A percentile compares a stretch with the other conserved stretches of the same genome.
Conservation (phyloP, 2,329 filamentous ascomycete genomes). For the Cercospora janseana region DNA sequence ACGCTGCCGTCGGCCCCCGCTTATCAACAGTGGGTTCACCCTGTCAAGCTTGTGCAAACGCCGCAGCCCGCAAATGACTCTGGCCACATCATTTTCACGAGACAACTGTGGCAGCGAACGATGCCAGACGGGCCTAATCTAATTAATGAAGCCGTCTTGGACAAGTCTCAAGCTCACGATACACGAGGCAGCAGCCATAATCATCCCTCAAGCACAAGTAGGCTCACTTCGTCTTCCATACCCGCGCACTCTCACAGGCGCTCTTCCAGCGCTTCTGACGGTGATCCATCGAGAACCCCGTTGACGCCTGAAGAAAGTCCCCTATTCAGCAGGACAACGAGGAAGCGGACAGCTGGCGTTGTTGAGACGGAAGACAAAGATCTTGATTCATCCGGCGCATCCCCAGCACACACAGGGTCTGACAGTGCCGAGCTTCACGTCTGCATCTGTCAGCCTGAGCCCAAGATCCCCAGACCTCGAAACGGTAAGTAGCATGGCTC, state of each 20-base stretch:
- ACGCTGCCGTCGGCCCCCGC: slow-evolving; percentile 22
- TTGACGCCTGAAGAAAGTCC: slow-evolving; percentile 40
- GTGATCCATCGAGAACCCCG: slow-evolving; percentile 33
- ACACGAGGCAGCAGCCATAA: slow-evolving; percentile 26
- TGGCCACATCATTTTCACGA: slow-evolving; percentile 38
- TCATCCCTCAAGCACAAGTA: slow-evolving; percentile 25
- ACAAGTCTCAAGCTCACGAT: slow-evolving; percentile 36
- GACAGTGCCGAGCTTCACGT: slow-evolving; percentile 52
- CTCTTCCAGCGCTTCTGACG: slow-evolving; percentile 32
- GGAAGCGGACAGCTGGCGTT: slow-evolving; percentile 36
- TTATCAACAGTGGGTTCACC: slow-evolving; percentile 20
- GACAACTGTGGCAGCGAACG: slow-evolving; percentile 41
- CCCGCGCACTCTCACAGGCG: slow-evolving; percentile 34
- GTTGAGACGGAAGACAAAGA: slow-evolving; percentile 36
- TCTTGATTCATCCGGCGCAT: slow-evolving; percentile 26
- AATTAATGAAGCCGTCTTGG: slow-evolving; percentile 33
- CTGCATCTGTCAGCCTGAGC: slow-evolving; percentile 68
- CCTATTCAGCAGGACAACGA: slow-evolving; percentile 34
- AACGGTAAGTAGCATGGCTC: slow-evolving; percentile 57
- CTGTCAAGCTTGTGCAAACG: slow-evolving; percentile 27
- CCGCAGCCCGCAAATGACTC: slow-evolving; percentile 30
- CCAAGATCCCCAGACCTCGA: slow-evolving; percentile 67
- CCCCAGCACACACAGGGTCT: slow-evolving; percentile 33
- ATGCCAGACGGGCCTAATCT: slow-evolving; percentile 34
- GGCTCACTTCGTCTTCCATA: slow-evolving; percentile 33